Percentiles rank a stretch among this genome's conserved stretches.
Evolutionary conservation across 192 early-diverging fungal species (phyloP).

Genomic region (Diversispora epigaea): DNA sequence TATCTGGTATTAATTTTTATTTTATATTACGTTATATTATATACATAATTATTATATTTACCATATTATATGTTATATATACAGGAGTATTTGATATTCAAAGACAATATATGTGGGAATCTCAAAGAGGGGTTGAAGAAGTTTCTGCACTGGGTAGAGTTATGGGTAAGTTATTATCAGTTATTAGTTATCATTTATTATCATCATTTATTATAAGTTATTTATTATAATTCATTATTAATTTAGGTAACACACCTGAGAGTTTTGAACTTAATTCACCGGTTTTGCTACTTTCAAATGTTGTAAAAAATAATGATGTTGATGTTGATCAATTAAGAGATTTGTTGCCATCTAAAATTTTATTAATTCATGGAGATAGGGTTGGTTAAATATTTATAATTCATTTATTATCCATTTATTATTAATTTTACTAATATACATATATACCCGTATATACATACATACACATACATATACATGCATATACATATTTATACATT

Average conservation of each 20-base stretch:
- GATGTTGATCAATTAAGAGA: conserved; percentile 30
- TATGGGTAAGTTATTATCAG: conserved; percentile 46
- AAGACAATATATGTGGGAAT: conserved; percentile 51
- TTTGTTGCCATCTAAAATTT: conserved; percentile 38
- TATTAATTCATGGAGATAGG: conserved; percentile 43
- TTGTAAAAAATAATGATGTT: conserved; percentile 22
- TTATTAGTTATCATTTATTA: conserved; percentile 20
- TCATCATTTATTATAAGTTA: conserved; percentile 28
- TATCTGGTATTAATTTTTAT: neutral
- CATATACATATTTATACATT: neutral
- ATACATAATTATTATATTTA: too few relatives aligned
- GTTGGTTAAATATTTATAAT: neutral
- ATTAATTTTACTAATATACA: too few relatives aligned
- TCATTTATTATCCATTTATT: neutral
- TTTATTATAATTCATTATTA: conserved; percentile 31
- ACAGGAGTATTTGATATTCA: conserved; percentile 53
- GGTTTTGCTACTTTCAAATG: conserved; percentile 32
- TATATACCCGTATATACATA: too few relatives aligned
- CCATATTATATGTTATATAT: too few relatives aligned
- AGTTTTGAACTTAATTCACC: conserved; percentile 36
- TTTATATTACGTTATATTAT: too few relatives aligned
- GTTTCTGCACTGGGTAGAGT: conserved; percentile 57
- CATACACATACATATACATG: too few relatives aligned
- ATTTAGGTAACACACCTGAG: neutral
- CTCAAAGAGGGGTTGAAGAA: conserved; percentile 52